Base-by-base conservation (phyloP, 345 rosid genomes). In the Corchorus capsularis region DNA sequence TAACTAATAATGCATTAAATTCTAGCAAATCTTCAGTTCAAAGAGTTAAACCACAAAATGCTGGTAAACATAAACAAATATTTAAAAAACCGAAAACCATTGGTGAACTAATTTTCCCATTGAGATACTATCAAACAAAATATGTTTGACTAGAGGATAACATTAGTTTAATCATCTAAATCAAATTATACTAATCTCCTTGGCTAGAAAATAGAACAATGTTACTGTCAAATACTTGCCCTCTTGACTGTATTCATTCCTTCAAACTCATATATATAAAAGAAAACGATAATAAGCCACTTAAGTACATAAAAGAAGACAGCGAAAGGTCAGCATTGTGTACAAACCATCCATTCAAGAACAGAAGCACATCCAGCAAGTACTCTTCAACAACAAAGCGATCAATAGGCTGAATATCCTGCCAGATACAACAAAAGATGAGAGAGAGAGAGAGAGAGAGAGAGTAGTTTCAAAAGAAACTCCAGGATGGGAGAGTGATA, bases 361-460 rank as follows among this genome's bases (percentile, higher is more conserved):
- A 94, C 81, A 91, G 83, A 79, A 94, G 96, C 85, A 96, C 97
- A 85, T 96, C 98, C 79, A 96, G 82, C 81, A 96, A 75, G 82
- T 91, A 94, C 79, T 96, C 98, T 86, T 96, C 98, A 82, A 96
- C 90, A 13, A 94, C 83, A 82, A 91, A 96, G 27, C 94, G 96
- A 83, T 96, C 99, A n/a, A 96, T 87, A 75, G 98, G 96, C 73
- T 91, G 97, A 79, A 92, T 78, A 79, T 94, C 99, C 97, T 91
- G 97, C 68, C 74, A 82, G 52, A 72, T 62, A 72, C 63, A 84
- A 43, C 17, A 63, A 71, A 74, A 43, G 59, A 45, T 61, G 20
- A 64, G 76, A 52, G 8, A 53, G 11, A 37, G 11, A 34, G 45
- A n/a, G 20, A 64, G 76, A 52, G 8, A 53, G 11, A 37, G 11